Evolutionary conservation across 202 grass and related monocot genomes (phyloP), one percentile per base, ranked within the genome.

Genomic region (Panicum virgatum): DNA sequence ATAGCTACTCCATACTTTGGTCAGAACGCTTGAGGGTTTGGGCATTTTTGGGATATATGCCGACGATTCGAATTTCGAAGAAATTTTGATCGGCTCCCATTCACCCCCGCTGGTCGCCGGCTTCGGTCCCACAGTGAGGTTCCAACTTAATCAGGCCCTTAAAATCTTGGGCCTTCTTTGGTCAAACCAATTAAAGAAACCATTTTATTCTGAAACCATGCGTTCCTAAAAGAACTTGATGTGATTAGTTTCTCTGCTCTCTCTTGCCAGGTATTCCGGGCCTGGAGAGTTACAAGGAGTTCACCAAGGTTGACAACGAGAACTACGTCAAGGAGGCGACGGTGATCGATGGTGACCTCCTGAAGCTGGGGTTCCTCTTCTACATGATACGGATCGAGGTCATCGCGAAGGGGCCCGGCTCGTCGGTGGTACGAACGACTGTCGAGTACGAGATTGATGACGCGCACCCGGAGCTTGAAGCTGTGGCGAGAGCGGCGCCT

Each of bases 381-480:
- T 79, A 91, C 67, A 78, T 83, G 43, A 18, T 89, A 70, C 68
- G 81, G 38, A 20, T 90, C n/a, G 81, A 93, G 60, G 48, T 93
- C 72, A 36, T 79, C 0, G 15, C 11, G 0, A 87, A 82, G 73
- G 90, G 72, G 1, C 16, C 69, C 47, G 12, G 30, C 46, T 65
- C 81, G 54, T 92, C 80, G 0, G 44, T 75, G 22, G 70, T 85
- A 15, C 76, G 72, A 43, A 79, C 84, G 0, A 82, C 90, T 3
- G 32, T 90, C 19, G 81, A 90, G 81, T 90, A 90, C 19, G 88
- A 90, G 79, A 70, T 69, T 11, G 87, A 85, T n/a, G 84, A 93
- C 23, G 82, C 27, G 45, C 19, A 29, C 27, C 32, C 70, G 0
- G 48, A 76, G 18, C 64, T 89, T 54, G 46, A 85, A 39, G 40